Evolutionary conservation across 805 yeast species (phyloP).

Genomic region (Candida insectalens): DNA sequence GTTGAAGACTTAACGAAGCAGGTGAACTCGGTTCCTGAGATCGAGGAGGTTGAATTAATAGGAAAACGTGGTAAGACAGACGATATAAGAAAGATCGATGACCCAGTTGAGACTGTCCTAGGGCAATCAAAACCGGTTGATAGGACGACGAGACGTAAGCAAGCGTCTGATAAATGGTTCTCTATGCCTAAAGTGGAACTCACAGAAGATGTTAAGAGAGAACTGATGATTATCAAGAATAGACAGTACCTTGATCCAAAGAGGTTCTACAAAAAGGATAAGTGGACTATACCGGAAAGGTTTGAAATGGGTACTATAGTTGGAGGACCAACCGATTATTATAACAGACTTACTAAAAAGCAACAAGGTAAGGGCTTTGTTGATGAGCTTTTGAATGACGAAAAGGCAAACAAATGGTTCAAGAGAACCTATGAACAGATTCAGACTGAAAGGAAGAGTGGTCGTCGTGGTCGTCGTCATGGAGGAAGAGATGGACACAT

Average conservation of each 20-base stretch:
- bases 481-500: no score
- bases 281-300: conserved; percentile 51
- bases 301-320: conserved; percentile 87
- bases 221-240: conserved; percentile 68
- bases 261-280: conserved; percentile 84
- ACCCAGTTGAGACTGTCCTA: conserved; percentile 29
- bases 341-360: conserved; percentile 55
- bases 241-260: conserved; percentile 92
- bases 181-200: conserved; percentile 67
- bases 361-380: conserved; percentile 72
- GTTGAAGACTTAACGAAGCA: conserved; percentile 21
- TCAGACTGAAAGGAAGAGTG: conserved; percentile 44
- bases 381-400: conserved; percentile 73
- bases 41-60: conserved; percentile 23
- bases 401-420: conserved; percentile 63
- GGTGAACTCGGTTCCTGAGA: conserved; percentile 24
- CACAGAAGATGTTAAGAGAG: conserved; percentile 65
- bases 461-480: background rate
- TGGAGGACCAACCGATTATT: conserved; percentile 75
- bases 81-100: conserved; percentile 29
- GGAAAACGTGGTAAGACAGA: conserved; percentile 7
- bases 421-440: conserved; percentile 77
- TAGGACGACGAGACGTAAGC: no score
- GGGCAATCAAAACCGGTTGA: no score
- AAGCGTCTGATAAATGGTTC: conserved; percentile 58